Base-by-base conservation (phyloP, 345 rosid genomes). In the Kernera saxatilis region DNA sequence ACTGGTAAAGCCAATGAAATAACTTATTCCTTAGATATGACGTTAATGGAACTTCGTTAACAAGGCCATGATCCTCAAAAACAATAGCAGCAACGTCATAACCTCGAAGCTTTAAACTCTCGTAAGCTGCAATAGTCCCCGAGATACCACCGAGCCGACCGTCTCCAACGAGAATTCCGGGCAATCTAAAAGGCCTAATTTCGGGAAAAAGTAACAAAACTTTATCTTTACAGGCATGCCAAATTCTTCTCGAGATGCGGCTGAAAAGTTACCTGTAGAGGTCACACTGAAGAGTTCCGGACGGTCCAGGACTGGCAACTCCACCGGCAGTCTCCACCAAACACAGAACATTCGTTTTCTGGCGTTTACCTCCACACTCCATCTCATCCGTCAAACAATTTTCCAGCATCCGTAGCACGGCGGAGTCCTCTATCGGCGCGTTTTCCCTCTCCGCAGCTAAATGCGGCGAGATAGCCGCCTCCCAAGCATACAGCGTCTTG, bases 291-390 rank as follows among this genome's bases (percentile, higher is more conserved):
- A 89, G 93, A 61, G 97, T 78, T 17, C 98, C 95, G 0, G 98
- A 87, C 2, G 99, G 95, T 2, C 85, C 96, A 0, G 98, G 98
- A 55, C 96, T 91, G 0, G 98, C 99, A 46, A 94, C 93, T 14
- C 99, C 98, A 2, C 99, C 99, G 10, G 99, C 93, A 50, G 99
- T 89, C 79, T 94, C 98, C 39, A 94, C 84, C 44, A 94, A 78
- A 70, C 91, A 89, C 5, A 93, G 74, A 53, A 69, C 66, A 39
- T 79, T 77, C 63, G 69, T 46, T 67, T 40, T 41, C 55, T 35
- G 78, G n/a, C 26, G 32, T 55, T 59, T 43, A 15, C 33, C 27
- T 61, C 63, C 78, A 27, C 49, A 29, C 30, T 71, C 75, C 78
- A 71, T 75, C 13, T 76, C 84, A 35, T 74, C 81, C 70, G 36